Base-by-base conservation (phyloP, 805 yeast species). In the Citeromyces nyonsensis region DNA sequence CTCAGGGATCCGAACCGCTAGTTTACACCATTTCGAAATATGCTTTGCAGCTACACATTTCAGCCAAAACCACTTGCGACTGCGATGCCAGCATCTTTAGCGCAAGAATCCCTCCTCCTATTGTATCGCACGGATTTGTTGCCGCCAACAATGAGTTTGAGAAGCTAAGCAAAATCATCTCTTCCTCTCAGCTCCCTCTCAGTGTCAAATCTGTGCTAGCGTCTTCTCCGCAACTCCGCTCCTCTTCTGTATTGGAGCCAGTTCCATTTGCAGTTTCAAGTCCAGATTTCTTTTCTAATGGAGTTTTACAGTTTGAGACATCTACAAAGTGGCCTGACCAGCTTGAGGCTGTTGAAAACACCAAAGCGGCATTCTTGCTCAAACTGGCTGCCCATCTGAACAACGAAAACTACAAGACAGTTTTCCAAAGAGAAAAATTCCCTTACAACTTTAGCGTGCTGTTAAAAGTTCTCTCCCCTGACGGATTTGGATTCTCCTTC, bases 291-390 rank as follows among this genome's bases (percentile, higher is more conserved):
- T 72, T 83, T 61, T 82, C 79, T 43, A 86, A 81, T 29, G 74
- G 77, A 10, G 64, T 91, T 7, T 49, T 91, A 25, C 94, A 86
- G 52, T 83, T 91, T 51, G 98, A 91, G 56, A 61, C 81, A 3
- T 82, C 95, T 2, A 65, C 70, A n/a, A 73, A 74, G 50, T 91
- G 99, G 99, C 99, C 99, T 2, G 94, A 82, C 52, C 95, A 91
- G 49, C 50, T 84, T 5, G 56, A 63, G 26, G 85, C 95, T 2
- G 56, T 85, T 34, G 97, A 91, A 51, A 76, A 79, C 45, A 79
- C 94, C 10, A 91, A 91, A 48, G 71, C 93, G 24, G 97, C 97
- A 6, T 83, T 91, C 42, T 57, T 88, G 43, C 50, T 91, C 34
- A 79, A 79, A 43, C 69, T 86, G 14, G 41, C 52, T 37, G 69